Conservation (phyloP, 139 green algal species). For the Chlorella sp. region DNA sequence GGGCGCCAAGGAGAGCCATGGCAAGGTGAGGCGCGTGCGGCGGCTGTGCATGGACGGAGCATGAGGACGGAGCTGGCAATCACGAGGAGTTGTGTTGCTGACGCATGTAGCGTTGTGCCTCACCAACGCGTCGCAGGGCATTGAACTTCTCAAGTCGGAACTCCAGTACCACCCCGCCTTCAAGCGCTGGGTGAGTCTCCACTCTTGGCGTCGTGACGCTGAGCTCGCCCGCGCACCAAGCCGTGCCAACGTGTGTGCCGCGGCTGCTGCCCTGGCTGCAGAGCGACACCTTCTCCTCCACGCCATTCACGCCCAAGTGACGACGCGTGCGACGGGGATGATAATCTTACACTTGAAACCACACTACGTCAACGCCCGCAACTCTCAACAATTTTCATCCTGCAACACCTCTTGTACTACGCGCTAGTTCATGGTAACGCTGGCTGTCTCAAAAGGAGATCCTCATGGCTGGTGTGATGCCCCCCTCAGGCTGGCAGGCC, state of each 20-base stretch:
- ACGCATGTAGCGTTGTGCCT: too few species aligned
- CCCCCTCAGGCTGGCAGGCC: too few species aligned
- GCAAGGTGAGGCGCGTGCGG: constrained; percentile 54
- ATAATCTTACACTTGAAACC: too few species aligned
- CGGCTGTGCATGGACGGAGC: constrained; percentile 39
- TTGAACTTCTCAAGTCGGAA: background rate
- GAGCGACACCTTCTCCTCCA: background rate
- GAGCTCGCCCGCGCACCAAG: too few species aligned
- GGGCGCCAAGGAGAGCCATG: constrained; percentile 53
- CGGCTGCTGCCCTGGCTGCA: background rate
- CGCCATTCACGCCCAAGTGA: background rate
- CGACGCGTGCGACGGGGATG: too few species aligned
- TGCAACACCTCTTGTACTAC: too few species aligned
- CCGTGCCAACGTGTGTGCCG: background rate
- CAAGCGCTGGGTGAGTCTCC: constrained; percentile 36
- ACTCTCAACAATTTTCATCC: background rate
- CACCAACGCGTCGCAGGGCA: background rate
- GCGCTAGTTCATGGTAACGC: too few species aligned
- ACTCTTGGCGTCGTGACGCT: background rate
- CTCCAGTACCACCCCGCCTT: constrained; percentile 51
- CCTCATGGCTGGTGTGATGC: too few species aligned
- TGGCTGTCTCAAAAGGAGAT: too few species aligned
- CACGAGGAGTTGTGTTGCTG: background rate
- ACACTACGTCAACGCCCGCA: too few species aligned
- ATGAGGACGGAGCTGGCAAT: background rate